Evolutionary conservation across 139 green algal genomes (phyloP), one percentile per base, ranked within the genome.

Genomic region (Micromonas commoda): DNA sequence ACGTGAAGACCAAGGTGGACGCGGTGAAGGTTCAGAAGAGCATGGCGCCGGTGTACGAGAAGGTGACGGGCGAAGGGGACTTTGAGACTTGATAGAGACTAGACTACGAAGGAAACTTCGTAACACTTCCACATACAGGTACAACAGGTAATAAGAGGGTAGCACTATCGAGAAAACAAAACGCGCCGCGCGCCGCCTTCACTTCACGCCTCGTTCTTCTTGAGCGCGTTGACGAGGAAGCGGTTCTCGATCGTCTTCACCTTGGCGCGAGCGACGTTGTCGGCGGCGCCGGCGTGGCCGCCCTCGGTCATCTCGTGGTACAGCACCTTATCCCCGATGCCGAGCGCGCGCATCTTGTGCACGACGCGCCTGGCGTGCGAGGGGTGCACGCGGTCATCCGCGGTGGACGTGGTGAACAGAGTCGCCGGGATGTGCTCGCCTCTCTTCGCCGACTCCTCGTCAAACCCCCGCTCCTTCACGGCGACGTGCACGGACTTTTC

Each of bases 291-390:
- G 2, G 32, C 71, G 71, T 77, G 71, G 19, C 71, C 71, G 3
- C 71, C 71, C n/a, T 77, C 71, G 34, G 33, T 77, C 33, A 63
- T 77, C 52, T 77, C 71, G 32, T 77, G 37, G 71, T 77, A 77
- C 32, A 77, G 67, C 26, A 66, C 29, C 23, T 37, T 69, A 2
- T 77, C 37, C 29, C 26, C 37, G 3, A n/a, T 65, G 1, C 39
- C 71, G n/a, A 77, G 13, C 26, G 28, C 52, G 51, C 23, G 21
- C 1, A n/a, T 20, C 71, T 66, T 65, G 23, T 64, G 20, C 9
- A 77, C 71, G 29, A 77, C 35, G 2, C 29, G 28, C 3, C 71
- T 51, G n/a, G 71, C 71, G 39, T 77, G 71, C 51, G 45, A 64
- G 20, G 71, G 71, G 71, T 77, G 71, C 19, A 77, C 71, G 26